Conservation (phyloP, 148 eudicot species). For the Rhododendron mucronatum region DNA sequence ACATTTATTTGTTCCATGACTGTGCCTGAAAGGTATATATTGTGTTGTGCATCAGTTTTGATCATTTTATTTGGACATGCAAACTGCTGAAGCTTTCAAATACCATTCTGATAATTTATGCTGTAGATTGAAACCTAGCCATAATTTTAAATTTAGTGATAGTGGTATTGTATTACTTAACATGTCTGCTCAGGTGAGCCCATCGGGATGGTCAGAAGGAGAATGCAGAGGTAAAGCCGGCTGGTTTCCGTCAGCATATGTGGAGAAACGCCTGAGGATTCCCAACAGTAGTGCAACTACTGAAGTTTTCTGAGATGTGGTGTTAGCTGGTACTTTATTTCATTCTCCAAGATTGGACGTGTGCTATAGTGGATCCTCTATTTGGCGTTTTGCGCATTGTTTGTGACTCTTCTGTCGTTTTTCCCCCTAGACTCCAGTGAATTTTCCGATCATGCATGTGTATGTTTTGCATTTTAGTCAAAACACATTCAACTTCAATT, state of each 20-base stretch:
- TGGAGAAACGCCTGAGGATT: conserved; percentile 69
- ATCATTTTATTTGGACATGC: neutral
- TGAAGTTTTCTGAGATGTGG: conserved; percentile 42
- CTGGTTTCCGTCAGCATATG: conserved; percentile 88
- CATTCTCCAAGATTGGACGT: neutral
- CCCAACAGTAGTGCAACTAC: conserved; percentile 53
- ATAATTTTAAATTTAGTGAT: neutral
- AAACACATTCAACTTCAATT: neutral
- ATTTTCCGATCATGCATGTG: neutral
- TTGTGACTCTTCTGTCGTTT: neutral
- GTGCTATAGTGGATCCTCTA: neutral
- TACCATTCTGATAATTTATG: neutral
- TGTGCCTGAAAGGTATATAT: neutral
- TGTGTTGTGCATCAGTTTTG: neutral
- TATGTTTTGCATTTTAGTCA: neutral
- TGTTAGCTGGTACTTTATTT: conserved; percentile 7
- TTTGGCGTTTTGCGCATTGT: neutral
- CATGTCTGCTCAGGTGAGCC: conserved; percentile 45
- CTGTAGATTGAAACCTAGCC: neutral
- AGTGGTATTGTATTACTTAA: neutral
- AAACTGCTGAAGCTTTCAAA: neutral
- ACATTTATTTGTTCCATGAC: neutral
- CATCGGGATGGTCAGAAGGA: conserved; percentile 93
- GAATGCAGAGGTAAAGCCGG: conserved; percentile 92
- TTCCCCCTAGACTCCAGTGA: neutral